These are phyloP conservation scores for Paxillus ammoniavirescens DNA, from an alignment of 768 basidiomycete species.

Conservation along the genomic window DNA sequence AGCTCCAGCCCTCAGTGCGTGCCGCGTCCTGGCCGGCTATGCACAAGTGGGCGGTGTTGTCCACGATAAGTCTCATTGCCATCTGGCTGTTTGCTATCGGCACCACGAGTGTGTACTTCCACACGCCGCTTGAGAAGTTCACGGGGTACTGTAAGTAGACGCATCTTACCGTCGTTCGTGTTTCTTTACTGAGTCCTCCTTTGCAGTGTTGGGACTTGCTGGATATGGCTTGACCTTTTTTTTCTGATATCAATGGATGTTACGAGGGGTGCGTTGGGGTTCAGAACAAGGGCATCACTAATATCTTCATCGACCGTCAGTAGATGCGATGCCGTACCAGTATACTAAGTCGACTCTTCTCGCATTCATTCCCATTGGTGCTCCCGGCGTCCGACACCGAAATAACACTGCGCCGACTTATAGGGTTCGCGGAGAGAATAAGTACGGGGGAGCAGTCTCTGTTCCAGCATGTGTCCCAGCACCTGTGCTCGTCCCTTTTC, in stretches of 20 bases:
- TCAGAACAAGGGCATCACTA: neutral
- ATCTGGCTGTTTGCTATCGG: conserved; percentile 74
- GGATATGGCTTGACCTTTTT: conserved; percentile 33
- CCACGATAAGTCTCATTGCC: conserved; percentile 47
- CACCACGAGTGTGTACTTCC: conserved; percentile 90
- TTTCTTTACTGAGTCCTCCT: conserved; percentile 3
- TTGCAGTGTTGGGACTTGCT: conserved; percentile 37
- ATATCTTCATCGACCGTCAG: too few species aligned
- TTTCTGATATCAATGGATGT: conserved; percentile 4
- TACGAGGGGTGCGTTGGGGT: neutral
- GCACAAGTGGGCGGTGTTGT: conserved; percentile 48
- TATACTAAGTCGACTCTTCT: neutral
- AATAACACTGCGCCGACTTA: neutral
- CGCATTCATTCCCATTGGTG: neutral
- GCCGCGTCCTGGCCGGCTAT: conserved; percentile 36
- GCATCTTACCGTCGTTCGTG: neutral
- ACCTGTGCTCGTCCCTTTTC: neutral
- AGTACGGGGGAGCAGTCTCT: neutral
- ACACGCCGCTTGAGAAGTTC: conserved; percentile 83
- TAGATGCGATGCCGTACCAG: too few species aligned
- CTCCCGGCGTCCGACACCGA: neutral
- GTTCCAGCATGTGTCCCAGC: neutral
- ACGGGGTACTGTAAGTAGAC: conserved; percentile 73
- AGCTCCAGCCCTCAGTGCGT: conserved; percentile 58
- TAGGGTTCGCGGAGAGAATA: neutral